Evolutionary conservation across 208 protist genomes (phyloP), one percentile per base, ranked within the genome.

Genomic region (Vickermania spadyakhi): DNA sequence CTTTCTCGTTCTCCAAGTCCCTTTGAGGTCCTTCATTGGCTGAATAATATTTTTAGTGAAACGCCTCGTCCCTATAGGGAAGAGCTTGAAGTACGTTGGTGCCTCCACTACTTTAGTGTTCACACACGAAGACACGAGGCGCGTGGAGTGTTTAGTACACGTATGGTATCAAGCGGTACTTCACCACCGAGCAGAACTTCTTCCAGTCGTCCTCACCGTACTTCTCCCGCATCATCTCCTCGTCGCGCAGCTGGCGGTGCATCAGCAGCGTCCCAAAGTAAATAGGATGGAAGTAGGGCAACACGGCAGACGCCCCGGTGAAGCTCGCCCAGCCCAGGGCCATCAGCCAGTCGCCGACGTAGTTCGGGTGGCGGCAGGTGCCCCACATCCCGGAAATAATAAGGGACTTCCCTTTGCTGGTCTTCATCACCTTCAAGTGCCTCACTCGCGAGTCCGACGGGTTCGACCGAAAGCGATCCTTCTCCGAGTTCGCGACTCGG

Each of bases 371-470:
- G 23, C 96, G 81, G 60, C 94, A 96, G 23, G 97, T 72, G 52
- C 96, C 97, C 97, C 97, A 99, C 66, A 81, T 98, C 62, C 97
- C 96, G 4, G 89, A 97, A 31, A 91, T 83, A 53, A 99, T 72
- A 18, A 99, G 88, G 2, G 81, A 82, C 60, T 84, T 89, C 1
- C 84, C 86, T 4, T 55, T 58, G 4, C 76, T 83, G 26, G 96
- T 97, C 56, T 81, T 67, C 75, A 98, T 81, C 22, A 77, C 69
- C 45, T 79, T 76, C n/a, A 96, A 70, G 56, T 91, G 72, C 21
- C 59, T 52, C 50, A 93, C 82, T 18, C 67, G 52, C 5, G 67
- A 57, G 66, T 92, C 84, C 29, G 63, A 56, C 11, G 89, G 86
- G 60, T 94, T 86, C 31, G 42, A 78, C 56, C 86, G 86, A 62